Conservation (phyloP, 1,284 basidiomycete species). For the Rhodotorula sp. region DNA sequence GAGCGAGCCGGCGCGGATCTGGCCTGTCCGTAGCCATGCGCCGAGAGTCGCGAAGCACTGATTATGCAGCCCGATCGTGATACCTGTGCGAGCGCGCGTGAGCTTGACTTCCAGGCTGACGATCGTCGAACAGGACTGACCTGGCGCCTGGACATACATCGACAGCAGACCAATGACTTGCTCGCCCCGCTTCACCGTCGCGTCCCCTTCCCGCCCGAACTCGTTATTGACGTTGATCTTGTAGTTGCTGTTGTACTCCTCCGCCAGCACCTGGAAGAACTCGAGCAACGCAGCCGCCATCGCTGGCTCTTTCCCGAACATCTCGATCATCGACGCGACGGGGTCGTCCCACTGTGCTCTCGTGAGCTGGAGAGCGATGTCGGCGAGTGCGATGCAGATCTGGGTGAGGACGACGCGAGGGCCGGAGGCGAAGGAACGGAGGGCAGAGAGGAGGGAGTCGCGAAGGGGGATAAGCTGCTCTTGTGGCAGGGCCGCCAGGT, state of each 20-base stretch:
- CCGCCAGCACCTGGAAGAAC: slow-evolving; percentile 87
- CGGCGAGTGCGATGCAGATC: slow-evolving; percentile 82
- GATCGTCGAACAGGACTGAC: slow-evolving; percentile 55
- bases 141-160: slow-evolving; percentile 85
- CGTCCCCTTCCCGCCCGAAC: slow-evolving; percentile 54
- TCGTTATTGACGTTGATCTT: slow-evolving; percentile 68
- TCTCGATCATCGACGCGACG: slow-evolving; percentile 77
- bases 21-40: slow-evolving; percentile 85
- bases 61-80: slow-evolving; percentile 75
- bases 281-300: slow-evolving; percentile 82
- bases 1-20: slow-evolving; percentile 67
- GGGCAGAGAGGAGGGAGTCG: slow-evolving; percentile 78
- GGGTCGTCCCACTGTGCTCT: slow-evolving; percentile 69
- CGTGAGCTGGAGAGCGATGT: slow-evolving; percentile 87
- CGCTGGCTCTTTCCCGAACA: slow-evolving; percentile 77
- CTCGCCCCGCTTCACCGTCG: slow-evolving; percentile 71
- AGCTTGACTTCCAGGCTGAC: neutral
- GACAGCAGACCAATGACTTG: slow-evolving; percentile 75
- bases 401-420: slow-evolving; percentile 86
- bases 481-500: slow-evolving; percentile 79
- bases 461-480: slow-evolving; percentile 62
- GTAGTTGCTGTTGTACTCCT: slow-evolving; percentile 81
- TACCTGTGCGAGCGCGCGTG: slow-evolving; percentile 58
- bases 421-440: slow-evolving; percentile 66
- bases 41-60: slow-evolving; percentile 84